phyloP scores from a whole-genome alignment of 2,329 filamentous ascomycete species.

The Daldinia sp. region DNA sequence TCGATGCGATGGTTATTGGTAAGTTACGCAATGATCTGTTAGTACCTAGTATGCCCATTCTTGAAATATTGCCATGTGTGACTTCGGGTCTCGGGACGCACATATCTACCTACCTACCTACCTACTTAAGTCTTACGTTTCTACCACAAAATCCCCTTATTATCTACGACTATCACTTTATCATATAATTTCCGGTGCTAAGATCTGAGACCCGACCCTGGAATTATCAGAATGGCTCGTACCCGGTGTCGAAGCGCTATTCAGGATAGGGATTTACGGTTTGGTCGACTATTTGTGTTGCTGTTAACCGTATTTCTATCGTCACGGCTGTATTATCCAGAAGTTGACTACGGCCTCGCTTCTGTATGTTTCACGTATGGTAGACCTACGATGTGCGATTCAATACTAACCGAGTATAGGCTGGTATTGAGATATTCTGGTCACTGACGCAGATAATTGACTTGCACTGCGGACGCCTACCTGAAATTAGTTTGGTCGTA shows the following conservation, averaged over 20 bases:
- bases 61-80: no score
- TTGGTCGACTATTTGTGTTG: not conserved
- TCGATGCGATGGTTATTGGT: no score
- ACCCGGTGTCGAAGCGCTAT: not conserved
- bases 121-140: no score
- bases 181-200: no score
- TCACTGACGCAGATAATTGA: not conserved
- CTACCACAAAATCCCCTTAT: no score
- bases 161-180: no score
- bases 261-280: not conserved
- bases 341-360: not conserved
- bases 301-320: no score
- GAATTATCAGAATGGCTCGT: not conserved
- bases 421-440: not conserved
- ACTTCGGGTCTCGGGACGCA: no score
- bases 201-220: not conserved
- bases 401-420: not conserved
- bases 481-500: not conserved
- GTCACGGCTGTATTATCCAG: not conserved
- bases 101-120: no score
- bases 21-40: no score
- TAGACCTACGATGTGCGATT: no score
- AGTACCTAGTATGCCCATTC: no score
- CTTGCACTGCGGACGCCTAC: not conserved
- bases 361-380: not conserved